A percentile compares a stretch with the other conserved stretches of the same genome.
phyloP scores from a whole-genome alignment of 1,284 basidiomycete genomes.

The Peniophora sp. region DNA sequence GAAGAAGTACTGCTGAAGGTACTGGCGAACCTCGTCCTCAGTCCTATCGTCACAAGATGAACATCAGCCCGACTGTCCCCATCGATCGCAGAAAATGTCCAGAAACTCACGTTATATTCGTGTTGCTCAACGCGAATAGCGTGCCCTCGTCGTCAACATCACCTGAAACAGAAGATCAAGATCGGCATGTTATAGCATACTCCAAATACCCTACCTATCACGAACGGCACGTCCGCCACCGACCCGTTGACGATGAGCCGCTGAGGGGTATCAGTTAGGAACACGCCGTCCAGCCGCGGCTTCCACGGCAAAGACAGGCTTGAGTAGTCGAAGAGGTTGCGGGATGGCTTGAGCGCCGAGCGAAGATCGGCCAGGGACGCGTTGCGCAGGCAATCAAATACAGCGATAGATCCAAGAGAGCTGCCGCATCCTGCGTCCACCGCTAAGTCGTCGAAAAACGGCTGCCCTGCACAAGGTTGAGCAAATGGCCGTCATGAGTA shows the following conservation, averaged over 20 bases:
- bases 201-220: conserved; percentile 20
- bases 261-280: conserved; percentile 18
- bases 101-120: not conserved
- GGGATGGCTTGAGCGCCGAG: conserved; percentile 5
- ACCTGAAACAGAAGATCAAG: too few species aligned
- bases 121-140: not conserved
- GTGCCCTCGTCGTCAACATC: not conserved
- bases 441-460: conserved; percentile 23
- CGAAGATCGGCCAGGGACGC: conserved; percentile 16
- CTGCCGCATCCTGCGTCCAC: not conserved
- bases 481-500: too few species aligned
- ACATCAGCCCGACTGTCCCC: too few species aligned
- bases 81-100: not conserved
- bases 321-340: not conserved
- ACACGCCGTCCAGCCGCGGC: conserved; percentile 38
- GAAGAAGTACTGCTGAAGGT: conserved; percentile 17
- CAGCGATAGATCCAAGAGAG: conserved; percentile 19
- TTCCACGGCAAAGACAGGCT: conserved; percentile 33
- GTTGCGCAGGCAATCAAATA: conserved; percentile 31
- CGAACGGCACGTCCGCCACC: conserved; percentile 19
- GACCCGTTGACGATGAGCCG: conserved; percentile 14
- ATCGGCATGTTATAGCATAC: too few species aligned
- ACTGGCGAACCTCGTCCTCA: not conserved
- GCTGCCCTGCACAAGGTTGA: not conserved
- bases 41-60: not conserved